Conservation (phyloP, 371 early-diverging fungal species). For the Mortierella sp. region DNA sequence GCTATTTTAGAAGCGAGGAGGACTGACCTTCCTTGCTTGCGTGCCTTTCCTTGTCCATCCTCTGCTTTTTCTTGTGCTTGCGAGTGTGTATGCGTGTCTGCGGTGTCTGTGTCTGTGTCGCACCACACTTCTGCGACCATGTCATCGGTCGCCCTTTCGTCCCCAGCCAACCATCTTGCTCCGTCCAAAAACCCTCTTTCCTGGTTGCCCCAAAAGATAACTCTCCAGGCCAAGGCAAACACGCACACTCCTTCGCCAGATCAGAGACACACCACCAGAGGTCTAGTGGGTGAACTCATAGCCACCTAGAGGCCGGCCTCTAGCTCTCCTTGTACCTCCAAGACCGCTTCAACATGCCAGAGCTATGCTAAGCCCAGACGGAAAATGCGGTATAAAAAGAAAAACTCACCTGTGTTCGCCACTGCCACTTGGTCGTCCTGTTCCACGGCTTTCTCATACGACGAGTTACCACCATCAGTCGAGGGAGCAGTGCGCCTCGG, state of each 20-base stretch:
- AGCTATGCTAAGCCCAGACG: conserved; percentile 10
- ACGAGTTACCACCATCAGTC: not conserved
- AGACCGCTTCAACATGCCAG: not conserved
- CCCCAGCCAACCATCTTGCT: not conserved
- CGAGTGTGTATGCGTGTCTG: not conserved
- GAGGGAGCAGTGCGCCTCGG: conserved; percentile 16
- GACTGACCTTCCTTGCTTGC: conserved; percentile 1
- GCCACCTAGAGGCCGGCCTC: not conserved
- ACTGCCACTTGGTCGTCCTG: not conserved
- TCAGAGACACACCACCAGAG: not conserved
- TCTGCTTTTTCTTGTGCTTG: not conserved
- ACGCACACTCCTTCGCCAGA: not conserved
- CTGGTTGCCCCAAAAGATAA: not conserved
- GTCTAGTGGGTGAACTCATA: not conserved
- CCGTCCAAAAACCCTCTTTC: not conserved
- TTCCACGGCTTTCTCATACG: not conserved
- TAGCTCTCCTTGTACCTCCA: not conserved
- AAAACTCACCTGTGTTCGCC: conserved; percentile 8
- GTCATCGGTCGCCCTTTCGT: not conserved
- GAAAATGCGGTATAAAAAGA: not conserved
- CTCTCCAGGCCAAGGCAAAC: not conserved
- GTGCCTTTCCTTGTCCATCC: not conserved
- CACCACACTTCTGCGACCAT: not conserved
- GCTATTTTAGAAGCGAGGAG: not conserved
- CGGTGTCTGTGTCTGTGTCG: not conserved